Evolutionary conservation across 2,329 filamentous ascomycete genomes (phyloP).

Genomic region (Pseudocercospora macadamiae): DNA sequence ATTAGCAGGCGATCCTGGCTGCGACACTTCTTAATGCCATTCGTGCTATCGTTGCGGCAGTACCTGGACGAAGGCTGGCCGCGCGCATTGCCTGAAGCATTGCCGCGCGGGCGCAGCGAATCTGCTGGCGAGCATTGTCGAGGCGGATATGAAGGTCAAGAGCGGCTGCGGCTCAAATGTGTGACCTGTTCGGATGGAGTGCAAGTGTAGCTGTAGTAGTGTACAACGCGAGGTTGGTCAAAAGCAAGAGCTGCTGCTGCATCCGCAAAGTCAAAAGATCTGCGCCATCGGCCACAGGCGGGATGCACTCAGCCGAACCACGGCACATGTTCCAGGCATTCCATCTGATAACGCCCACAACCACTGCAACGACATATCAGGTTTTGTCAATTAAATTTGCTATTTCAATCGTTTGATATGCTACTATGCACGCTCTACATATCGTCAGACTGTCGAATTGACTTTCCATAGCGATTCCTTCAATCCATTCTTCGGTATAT

Average conservation of each 20-base stretch:
- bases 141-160: slow-evolving; percentile 6
- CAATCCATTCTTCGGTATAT: background rate
- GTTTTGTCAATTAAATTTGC: too few relatives aligned
- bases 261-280: slow-evolving; percentile 13
- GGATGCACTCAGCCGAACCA: background rate
- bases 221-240: too few relatives aligned
- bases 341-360: background rate
- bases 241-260: slow-evolving; percentile 10
- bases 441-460: too few relatives aligned
- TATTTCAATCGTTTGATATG: too few relatives aligned
- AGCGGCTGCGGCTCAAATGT: slow-evolving; percentile 1
- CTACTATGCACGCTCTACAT: too few relatives aligned
- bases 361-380: too few relatives aligned
- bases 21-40: background rate
- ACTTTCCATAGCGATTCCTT: background rate
- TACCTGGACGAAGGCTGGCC: slow-evolving; percentile 27
- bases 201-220: background rate
- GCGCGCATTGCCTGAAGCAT: slow-evolving; percentile 21
- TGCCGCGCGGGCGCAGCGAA: slow-evolving; percentile 23
- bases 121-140: slow-evolving; percentile 24
- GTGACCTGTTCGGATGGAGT: background rate
- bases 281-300: background rate
- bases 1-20: slow-evolving; percentile 11
- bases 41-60: slow-evolving; percentile 5
- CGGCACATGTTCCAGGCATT: background rate